Base-by-base conservation (phyloP, 108 stramenopile species). In the Phaeodactylum tricornutum region DNA sequence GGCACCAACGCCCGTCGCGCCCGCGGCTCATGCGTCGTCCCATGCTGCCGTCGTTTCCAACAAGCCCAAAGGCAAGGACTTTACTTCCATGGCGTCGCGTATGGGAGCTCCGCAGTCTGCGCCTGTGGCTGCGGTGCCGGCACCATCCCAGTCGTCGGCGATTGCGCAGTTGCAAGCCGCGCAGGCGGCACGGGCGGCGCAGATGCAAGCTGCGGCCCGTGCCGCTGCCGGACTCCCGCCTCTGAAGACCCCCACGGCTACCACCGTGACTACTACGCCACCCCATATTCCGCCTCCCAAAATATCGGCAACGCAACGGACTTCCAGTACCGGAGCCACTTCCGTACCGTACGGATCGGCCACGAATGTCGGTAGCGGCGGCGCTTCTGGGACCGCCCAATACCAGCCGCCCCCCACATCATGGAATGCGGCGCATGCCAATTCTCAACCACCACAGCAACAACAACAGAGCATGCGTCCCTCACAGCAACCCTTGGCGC, bases 1-100 rank as follows among this genome's bases (percentile, higher is more conserved):
- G 49, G 49, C 52, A 29, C 62, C 62, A 19, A 36, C 55, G 38
- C 4, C 22, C 27, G 21, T 4, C 27, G 33, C 35, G 27, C 57
- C 47, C 26, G 49, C 47, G n/a, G 2, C 49, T 2, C 29, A 35
- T 16, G 36, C 51, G 17, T n/a, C 61, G 3, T 14, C 48, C 20
- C 9, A 42, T n/a, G 16, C 40, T 0, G 22, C 17, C 4, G 47
- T 32, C 2, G 23, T 22, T 2, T 29, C 28, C 4, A 35, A 70
- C 9, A 66, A 64, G 41, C 74, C 81, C 44, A 87, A 87, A 38
- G 85, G 85, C n/a, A 87, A 87, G 38, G 85, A 87, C 55, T 75
- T 87, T 45, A 55, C 62, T 39, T 71, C 79, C 37, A 80, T 87
- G 85, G 66, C 53, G 25, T 21, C 11, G 26, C 53, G 41, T 3